These are phyloP conservation scores for Alternaria brassicicola DNA, from an alignment of 2,329 filamentous ascomycete species.

Conservation along the genomic window DNA sequence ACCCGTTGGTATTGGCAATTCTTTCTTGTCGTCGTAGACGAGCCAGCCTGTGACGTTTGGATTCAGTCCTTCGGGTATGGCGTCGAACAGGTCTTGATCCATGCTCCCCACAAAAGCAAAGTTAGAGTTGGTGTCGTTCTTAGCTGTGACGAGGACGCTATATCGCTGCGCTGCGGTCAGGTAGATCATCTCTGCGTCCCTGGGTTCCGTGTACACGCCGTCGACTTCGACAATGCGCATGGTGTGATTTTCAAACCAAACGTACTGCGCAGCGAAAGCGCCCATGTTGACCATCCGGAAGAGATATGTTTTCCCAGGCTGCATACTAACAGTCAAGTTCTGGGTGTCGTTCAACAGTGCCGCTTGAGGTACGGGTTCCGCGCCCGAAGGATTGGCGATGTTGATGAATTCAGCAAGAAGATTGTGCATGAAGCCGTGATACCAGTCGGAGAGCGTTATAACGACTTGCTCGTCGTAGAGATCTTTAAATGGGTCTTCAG, in stretches of 20 bases:
- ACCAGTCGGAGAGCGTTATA: conserved; percentile 75
- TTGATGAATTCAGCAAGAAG: conserved; percentile 54
- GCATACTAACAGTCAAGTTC: conserved; percentile 52
- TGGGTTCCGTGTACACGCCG: conserved; percentile 68
- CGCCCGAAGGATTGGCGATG: conserved; percentile 61
- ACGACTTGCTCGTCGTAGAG: conserved; percentile 66
- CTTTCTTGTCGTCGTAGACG: conserved; percentile 58
- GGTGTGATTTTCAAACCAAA: conserved; percentile 71
- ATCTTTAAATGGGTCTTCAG: conserved; percentile 57
- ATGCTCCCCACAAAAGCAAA: conserved; percentile 66
- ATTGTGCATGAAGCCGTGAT: conserved; percentile 64
- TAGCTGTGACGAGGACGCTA: conserved; percentile 67
- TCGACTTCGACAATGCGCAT: conserved; percentile 73
- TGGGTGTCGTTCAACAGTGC: conserved; percentile 69
- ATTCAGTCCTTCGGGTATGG: conserved; percentile 69
- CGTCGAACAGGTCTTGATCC: conserved; percentile 66
- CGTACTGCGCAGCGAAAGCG: conserved; percentile 72
- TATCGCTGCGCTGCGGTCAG: conserved; percentile 74
- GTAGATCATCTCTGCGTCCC: conserved; percentile 65
- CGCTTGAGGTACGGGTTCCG: conserved; percentile 70
- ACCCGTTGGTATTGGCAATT: conserved; percentile 57
- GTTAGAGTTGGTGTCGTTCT: conserved; percentile 58
- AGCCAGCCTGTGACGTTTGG: conserved; percentile 65
- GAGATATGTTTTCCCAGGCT: conserved; percentile 65
- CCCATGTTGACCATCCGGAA: conserved; percentile 73